Evolutionary conservation across 2,329 filamentous ascomycete species (phyloP).

Genomic region (Ustulina deusta): DNA sequence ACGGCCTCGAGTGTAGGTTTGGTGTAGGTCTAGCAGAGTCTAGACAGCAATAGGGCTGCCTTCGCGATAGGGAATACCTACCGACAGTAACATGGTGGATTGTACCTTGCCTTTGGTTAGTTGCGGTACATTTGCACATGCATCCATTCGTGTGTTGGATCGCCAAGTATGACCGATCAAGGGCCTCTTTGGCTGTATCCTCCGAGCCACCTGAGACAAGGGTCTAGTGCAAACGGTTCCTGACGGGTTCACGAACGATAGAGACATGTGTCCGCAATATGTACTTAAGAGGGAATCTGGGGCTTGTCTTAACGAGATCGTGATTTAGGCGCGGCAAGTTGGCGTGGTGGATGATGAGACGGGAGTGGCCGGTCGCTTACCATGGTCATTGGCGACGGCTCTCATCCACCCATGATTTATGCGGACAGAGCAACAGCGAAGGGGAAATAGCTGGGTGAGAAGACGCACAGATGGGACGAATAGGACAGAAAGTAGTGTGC

Average conservation of each 20-base stretch:
- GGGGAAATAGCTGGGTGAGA: neutral
- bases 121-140: constrained; percentile 32
- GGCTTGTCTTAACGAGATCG: constrained; percentile 33
- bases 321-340: constrained; percentile 34
- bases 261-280: constrained; percentile 25
- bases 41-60: constrained; percentile 36
- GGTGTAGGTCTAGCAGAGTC: neutral
- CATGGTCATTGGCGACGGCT: constrained; percentile 17
- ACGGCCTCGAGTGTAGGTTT: neutral
- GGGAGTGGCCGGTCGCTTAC: constrained; percentile 36
- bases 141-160: constrained; percentile 30
- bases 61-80: constrained; percentile 29
- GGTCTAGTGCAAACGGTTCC: constrained; percentile 35
- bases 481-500: neutral
- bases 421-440: constrained; percentile 10
- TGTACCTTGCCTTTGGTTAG: constrained; percentile 29
- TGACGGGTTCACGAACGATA: constrained; percentile 36
- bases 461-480: neutral
- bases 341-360: constrained; percentile 26
- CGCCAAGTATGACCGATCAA: constrained; percentile 36
- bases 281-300: constrained; percentile 25
- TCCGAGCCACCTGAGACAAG: constrained; percentile 38
- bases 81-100: neutral
- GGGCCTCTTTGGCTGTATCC: constrained; percentile 30
- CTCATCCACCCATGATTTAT: neutral